Base-by-base conservation (phyloP, 2,329 filamentous ascomycete species). In the Scedosporium dehoogii region DNA sequence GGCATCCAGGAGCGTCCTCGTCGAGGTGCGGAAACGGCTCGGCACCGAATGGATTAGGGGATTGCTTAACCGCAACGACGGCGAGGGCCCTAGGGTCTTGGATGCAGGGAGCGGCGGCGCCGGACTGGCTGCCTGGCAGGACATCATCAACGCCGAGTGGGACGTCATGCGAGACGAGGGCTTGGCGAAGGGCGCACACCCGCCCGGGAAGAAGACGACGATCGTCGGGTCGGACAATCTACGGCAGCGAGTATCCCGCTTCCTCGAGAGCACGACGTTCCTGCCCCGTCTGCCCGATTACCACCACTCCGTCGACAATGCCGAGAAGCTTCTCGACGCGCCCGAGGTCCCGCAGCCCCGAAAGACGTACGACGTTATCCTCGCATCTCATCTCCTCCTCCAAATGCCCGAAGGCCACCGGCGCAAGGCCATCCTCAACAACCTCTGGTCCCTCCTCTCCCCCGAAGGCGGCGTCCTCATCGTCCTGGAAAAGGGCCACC, bases 281-380 rank as follows among this genome's bases (percentile, higher is more conserved):
- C 80, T 99, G 6, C 92, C 93, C 6, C 86, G 92, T 3, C 77
- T 97, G n/a, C 94, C 94, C 0, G 91, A 97, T 69, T 92, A 93
- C 66, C 74, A 91, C 27, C 87, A 88, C 70, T 82, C 84, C 1
- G 78, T 82, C 23, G 78, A 86, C 63, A 83, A 84, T 58, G 79
- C 81, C 9, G 80, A 84, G 18, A 77, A 78, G 63, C 81, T 82
- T 42, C 72, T 90, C 4, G 84, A 90, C 62, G 83, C 84, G 21
- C 79, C 81, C 21, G 73, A 77, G 33, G 72, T 77, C 7, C 78
- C 82, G 5, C 80, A 81, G 18, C 79, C 81, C 3, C 83, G 88
- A 64, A 97, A 97, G 74, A 83, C 85, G 53, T 97, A 88, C 72
- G 94, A 99, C 70, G 75, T 99, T 4, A 91, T 99, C 67, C 87